Conservation (phyloP, 208 protist genomes). For the Acanthamoeba sp. region DNA sequence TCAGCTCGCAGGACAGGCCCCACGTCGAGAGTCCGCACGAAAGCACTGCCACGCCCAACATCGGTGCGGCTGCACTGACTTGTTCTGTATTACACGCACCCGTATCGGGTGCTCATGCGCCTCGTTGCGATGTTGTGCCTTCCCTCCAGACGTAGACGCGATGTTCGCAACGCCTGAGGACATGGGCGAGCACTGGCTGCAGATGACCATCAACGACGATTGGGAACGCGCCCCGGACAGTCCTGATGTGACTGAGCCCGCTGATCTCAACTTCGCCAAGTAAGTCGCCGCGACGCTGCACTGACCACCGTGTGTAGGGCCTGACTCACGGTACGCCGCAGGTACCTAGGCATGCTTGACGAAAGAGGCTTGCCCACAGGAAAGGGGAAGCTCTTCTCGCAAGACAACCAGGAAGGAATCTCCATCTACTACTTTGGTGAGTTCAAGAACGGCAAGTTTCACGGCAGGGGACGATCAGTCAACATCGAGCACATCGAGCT, state of each 20-base stretch:
- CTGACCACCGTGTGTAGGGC: no score
- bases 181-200: slow-evolving; percentile 1
- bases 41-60: no score
- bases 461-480: slow-evolving; percentile 37
- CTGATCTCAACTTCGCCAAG: slow-evolving; percentile 45
- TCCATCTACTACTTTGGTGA: slow-evolving; percentile 39
- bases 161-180: slow-evolving; percentile 5
- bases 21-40: not conserved
- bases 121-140: not conserved
- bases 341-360: slow-evolving; percentile 24
- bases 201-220: slow-evolving; percentile 51
- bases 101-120: not conserved
- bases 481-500: slow-evolving; percentile 33
- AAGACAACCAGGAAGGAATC: slow-evolving; percentile 4
- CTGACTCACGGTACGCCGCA: no score
- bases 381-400: slow-evolving; percentile 32
- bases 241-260: not conserved
- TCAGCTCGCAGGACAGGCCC: not conserved
- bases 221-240: slow-evolving; percentile 22
- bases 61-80: no score
- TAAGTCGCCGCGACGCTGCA: no score
- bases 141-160: not conserved
- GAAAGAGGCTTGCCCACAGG: not conserved
- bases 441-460: slow-evolving; percentile 56
- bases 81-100: not conserved